Conservation (phyloP, 345 rosid genomes). For the Citrus cavaleriei region DNA sequence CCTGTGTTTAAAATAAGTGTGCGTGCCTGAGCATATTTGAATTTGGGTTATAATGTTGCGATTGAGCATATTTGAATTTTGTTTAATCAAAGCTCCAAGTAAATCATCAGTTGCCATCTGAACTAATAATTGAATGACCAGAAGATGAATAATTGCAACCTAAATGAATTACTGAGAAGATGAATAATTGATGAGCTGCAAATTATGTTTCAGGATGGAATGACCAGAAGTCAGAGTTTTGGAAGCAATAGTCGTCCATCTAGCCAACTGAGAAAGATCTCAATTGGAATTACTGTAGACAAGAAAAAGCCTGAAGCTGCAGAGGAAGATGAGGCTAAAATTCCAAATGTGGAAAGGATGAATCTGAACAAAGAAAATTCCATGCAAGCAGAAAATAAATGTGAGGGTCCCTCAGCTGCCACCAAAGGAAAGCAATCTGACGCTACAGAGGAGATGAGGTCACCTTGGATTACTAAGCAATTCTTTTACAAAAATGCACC, state of each 20-base stretch:
- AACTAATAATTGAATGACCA: background rate
- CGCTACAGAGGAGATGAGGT: slow-evolving; percentile 36
- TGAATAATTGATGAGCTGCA: slow-evolving; percentile 1
- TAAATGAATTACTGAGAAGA: background rate
- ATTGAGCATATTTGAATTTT: slow-evolving; percentile 7
- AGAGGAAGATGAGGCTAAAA: slow-evolving; percentile 26
- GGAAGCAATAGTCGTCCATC: slow-evolving; percentile 52
- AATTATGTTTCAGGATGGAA: slow-evolving; percentile 44
- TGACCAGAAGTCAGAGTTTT: slow-evolving; percentile 53
- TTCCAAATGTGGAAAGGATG: slow-evolving; percentile 28
- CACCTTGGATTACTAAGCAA: slow-evolving; percentile 61
- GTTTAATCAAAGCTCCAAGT: background rate
- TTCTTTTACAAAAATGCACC: slow-evolving; percentile 31
- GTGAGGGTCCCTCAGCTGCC: slow-evolving; percentile 24
- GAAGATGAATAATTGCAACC: background rate
- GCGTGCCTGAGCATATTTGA: background rate
- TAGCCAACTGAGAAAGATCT: slow-evolving; percentile 78
- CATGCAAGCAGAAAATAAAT: slow-evolving; percentile 29
- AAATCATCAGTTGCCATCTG: background rate
- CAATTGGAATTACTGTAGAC: slow-evolving; percentile 68
- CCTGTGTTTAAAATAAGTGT: background rate
- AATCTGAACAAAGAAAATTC: slow-evolving; percentile 24
- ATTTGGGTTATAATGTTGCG: background rate
- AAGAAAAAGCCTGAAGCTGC: slow-evolving; percentile 35
- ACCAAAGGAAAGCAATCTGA: slow-evolving; percentile 33